Conservation (phyloP, 306 rosid genomes). For the Cicer bijugum region DNA sequence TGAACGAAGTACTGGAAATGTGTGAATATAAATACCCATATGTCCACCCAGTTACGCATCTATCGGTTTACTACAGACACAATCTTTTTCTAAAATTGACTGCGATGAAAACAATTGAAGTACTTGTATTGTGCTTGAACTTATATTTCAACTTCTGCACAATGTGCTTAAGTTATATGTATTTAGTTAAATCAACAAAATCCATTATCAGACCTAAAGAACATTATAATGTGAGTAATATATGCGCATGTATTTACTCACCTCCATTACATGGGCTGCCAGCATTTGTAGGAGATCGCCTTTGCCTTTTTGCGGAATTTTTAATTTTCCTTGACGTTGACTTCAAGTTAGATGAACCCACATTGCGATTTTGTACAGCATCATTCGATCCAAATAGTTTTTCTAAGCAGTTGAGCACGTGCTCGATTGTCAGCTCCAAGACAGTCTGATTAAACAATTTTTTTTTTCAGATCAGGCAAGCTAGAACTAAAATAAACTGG, state of each 20-base stretch:
- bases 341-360: slow-evolving; percentile 43
- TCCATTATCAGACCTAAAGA: slow-evolving; percentile 22
- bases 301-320: slow-evolving; percentile 43
- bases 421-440: slow-evolving; percentile 66
- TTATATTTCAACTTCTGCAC: background rate
- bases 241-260: slow-evolving; percentile 49
- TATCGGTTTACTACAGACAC: background rate
- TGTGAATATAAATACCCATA: background rate
- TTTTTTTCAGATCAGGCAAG: slow-evolving; percentile 29
- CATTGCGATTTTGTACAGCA: slow-evolving; percentile 39
- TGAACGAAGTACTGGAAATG: background rate
- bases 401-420: slow-evolving; percentile 62
- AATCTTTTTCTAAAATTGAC: background rate
- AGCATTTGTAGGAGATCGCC: slow-evolving; percentile 45
- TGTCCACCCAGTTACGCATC: slow-evolving; percentile 1
- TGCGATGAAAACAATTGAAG: slow-evolving; percentile 6
- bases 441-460: slow-evolving; percentile 49
- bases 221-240: slow-evolving; percentile 1
- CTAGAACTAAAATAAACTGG: slow-evolving; percentile 27
- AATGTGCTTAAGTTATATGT: background rate
- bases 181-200: slow-evolving; percentile 40
- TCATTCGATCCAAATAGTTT: slow-evolving; percentile 59
- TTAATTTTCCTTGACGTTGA: slow-evolving; percentile 46
- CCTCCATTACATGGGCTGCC: slow-evolving; percentile 51
- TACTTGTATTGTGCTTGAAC: background rate